Evolutionary conservation across 2,329 filamentous ascomycete genomes (phyloP).

Genomic region (Capronia coronata): DNA sequence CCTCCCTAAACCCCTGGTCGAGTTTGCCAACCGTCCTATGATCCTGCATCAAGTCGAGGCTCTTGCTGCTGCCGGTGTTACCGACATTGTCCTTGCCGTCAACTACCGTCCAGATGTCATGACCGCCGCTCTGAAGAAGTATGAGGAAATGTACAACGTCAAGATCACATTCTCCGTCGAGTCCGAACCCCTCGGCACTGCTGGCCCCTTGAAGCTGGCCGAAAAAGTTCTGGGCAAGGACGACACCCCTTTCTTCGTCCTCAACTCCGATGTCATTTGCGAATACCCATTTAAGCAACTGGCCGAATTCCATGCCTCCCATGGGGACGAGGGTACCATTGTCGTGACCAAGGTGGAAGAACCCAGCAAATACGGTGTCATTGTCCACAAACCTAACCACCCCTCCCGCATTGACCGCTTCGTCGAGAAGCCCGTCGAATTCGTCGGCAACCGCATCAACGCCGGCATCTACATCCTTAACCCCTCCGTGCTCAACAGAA

Average conservation of each 20-base stretch:
- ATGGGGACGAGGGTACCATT: constrained; percentile 95
- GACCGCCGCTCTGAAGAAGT: constrained; percentile 90
- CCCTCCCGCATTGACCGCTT: constrained; percentile 92
- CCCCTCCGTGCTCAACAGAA: constrained; percentile 80
- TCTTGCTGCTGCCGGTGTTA: constrained; percentile 86
- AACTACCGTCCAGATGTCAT: constrained; percentile 99
- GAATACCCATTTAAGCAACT: constrained; percentile 92
- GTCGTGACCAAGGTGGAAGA: constrained; percentile 99
- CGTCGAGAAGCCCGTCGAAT: constrained; percentile 98
- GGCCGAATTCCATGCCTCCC: constrained; percentile 81
- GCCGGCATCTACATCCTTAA: constrained; percentile 98
- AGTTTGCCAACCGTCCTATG: constrained; percentile 99
- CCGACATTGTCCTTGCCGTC: constrained; percentile 94
- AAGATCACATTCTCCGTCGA: constrained; percentile 97
- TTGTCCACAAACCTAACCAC: constrained; percentile 93
- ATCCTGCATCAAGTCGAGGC: constrained; percentile 97
- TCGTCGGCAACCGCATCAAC: constrained; percentile 97
- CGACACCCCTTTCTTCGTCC: constrained; percentile 90
- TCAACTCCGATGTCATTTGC: constrained; percentile 98
- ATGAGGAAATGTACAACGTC: constrained; percentile 85
- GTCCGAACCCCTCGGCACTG: constrained; percentile 88
- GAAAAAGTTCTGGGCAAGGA: constrained; percentile 90
- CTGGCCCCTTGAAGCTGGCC: constrained; percentile 89
- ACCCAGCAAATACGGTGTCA: constrained; percentile 96
- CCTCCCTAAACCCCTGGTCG: constrained; percentile 92